Evolutionary conservation across 768 basidiomycete species (phyloP).

Genomic region (Mrakia gelida): DNA sequence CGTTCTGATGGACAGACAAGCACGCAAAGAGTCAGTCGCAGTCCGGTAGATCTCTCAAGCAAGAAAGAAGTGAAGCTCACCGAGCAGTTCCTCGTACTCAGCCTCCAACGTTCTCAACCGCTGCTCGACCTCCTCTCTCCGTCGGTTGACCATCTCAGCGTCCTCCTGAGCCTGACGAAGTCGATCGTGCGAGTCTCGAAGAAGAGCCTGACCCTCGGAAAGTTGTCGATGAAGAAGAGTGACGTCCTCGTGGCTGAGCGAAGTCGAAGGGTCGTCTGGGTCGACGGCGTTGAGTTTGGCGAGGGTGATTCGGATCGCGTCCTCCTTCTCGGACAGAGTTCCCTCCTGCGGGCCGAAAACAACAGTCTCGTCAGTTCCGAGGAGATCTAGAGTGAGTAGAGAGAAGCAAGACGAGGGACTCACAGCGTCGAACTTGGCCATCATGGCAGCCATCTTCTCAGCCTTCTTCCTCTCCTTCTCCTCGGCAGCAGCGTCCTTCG

Average conservation of each 20-base stretch:
- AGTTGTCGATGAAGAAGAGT: conserved; percentile 79
- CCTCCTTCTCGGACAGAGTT: conserved; percentile 92
- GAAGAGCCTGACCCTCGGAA: conserved; percentile 75
- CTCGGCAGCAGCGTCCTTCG: conserved; percentile 81
- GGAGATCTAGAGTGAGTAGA: neutral
- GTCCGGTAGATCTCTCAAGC: neutral
- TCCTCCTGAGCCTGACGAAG: conserved; percentile 88
- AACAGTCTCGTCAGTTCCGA: neutral
- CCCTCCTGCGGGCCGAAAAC: conserved; percentile 67
- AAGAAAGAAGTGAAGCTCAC: conserved; percentile 49
- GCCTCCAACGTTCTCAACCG: conserved; percentile 75
- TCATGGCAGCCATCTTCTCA: conserved; percentile 99
- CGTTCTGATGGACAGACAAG: conserved; percentile 58
- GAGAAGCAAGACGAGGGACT: conserved; percentile 37
- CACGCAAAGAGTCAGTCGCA: neutral
- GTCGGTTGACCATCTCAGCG: conserved; percentile 72
- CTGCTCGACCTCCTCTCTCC: conserved; percentile 81
- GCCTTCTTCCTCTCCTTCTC: conserved; percentile 99
- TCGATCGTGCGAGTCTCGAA: conserved; percentile 84
- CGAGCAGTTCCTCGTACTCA: conserved; percentile 94
- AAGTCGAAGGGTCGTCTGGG: conserved; percentile 52
- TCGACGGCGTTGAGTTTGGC: conserved; percentile 80
- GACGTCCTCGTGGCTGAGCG: conserved; percentile 70
- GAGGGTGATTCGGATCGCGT: conserved; percentile 78
- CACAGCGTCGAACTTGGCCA: conserved; percentile 97